A percentile compares a stretch with the other conserved stretches of the same genome.
These are phyloP conservation scores for Tetrahymena thermophila DNA, from an alignment of 73 alveolate species.

Conservation along the genomic window DNA sequence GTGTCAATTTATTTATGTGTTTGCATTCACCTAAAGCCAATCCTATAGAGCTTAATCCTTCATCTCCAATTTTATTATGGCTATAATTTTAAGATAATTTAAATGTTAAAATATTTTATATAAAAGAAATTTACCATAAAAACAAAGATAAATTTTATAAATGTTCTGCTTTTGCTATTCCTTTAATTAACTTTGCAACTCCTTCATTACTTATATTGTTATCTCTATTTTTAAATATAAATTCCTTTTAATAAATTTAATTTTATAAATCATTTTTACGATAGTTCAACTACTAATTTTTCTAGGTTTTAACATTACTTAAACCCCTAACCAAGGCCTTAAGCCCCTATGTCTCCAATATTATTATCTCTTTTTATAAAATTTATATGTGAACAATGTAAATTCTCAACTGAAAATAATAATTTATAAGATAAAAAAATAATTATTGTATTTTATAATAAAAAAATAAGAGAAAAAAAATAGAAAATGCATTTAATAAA, in stretches of 20 bases:
- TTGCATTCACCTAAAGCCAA: not conserved
- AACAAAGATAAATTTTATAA: not conserved
- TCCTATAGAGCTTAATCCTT: not conserved
- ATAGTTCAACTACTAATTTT: no score
- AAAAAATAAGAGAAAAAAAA: no score
- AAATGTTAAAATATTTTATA: no score
- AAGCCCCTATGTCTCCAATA: not conserved
- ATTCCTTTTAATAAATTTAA: no score
- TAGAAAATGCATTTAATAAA: no score
- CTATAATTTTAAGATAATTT: not conserved
- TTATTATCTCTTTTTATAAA: not conserved
- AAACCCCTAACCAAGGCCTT: not conserved
- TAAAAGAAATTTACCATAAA: not conserved
- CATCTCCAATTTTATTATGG: not conserved
- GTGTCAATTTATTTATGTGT: no score
- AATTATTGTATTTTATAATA: no score
- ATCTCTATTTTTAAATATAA: not conserved
- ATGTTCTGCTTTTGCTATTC: not conserved
- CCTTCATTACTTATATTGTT: not conserved
- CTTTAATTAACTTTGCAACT: not conserved
- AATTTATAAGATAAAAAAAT: no score
- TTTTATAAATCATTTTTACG: not conserved
- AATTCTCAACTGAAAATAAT: no score
- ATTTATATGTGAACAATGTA: no score
- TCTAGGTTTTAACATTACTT: not conserved